Evolutionary conservation across 768 basidiomycete genomes (phyloP).

Genomic region (Boletus speciosus): DNA sequence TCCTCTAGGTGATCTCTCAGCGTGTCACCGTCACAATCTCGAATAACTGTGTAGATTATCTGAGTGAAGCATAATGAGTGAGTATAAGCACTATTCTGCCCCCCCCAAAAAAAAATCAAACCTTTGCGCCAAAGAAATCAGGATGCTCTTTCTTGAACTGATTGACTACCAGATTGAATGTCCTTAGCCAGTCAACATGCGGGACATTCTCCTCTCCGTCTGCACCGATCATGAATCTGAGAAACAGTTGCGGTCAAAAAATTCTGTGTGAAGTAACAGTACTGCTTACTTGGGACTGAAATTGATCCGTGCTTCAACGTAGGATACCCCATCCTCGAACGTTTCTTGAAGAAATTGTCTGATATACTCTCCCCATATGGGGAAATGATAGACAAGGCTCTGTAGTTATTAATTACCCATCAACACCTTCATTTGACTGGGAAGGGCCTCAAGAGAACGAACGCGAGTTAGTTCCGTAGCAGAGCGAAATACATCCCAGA

Average conservation of each 20-base stretch:
- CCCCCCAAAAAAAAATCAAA: constrained; percentile 21
- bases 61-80: constrained; percentile 20
- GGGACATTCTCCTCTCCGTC: constrained; percentile 57
- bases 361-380: constrained; percentile 59
- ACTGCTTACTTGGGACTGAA: constrained; percentile 52
- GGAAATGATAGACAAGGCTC: constrained; percentile 46
- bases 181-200: constrained; percentile 56
- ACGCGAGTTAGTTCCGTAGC: constrained; percentile 51
- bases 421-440: not conserved
- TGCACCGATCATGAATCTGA: constrained; percentile 52
- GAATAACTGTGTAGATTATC: constrained; percentile 71
- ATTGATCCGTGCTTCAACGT: constrained; percentile 66
- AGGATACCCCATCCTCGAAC: constrained; percentile 68
- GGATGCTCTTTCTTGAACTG: constrained; percentile 56
- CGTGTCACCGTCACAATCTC: constrained; percentile 51
- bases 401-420: constrained; percentile 11
- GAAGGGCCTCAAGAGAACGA: constrained; percentile 14
- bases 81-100: not conserved
- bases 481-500: constrained; percentile 70
- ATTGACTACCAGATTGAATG: constrained; percentile 49
- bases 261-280: not conserved
- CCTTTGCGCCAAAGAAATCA: constrained; percentile 66
- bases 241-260: not conserved
- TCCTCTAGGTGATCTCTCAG: constrained; percentile 70
- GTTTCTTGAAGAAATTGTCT: constrained; percentile 58